Base-by-base conservation (phyloP, 2,329 filamentous ascomycete species). In the Fusarium pseudocircinatum region DNA sequence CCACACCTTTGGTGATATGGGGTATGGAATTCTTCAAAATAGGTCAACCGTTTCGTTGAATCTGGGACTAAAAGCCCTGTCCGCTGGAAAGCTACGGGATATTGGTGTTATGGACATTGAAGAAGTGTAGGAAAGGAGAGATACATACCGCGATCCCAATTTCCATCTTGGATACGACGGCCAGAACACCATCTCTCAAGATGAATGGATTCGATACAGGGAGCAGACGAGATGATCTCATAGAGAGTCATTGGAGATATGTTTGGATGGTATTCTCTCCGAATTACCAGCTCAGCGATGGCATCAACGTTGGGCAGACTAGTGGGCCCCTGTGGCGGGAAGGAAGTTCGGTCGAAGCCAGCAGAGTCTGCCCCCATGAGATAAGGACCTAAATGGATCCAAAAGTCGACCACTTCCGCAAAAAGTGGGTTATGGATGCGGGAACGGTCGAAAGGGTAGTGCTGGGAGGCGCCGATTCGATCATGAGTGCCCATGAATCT, bases 101-200 rank as follows among this genome's bases (percentile, higher is more conserved):
- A 3, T 53, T 26, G 15, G n/a, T 13, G 7, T 32, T 3, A 7
- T 24, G 18, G 6, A 7, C 18, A 8, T 20, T 6, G 1, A 2
- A 14, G 12, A 24, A 7, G 8, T 5, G 24, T 3, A 12, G 4
- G 4, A 16, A 20, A 12, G 2, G 20, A 13, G 10, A 26, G 13
- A 28, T 8, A 37, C 18, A 28, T 56, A 71, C 67, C 9, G 0
- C 3, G 14, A 32, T 67, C 37, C 61, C 71, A 67, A 6, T 36
- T 1, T 4, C 2, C 2, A 20, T 74, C 58, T 4, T 24, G 1
- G 16, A 0, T 2, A 24, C 1, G 52, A 22, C 6, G 10, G 15
- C 47, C 53, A 12, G 32, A 69, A 30, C 63, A 63, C 72, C 67
- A 74, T 30, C 60, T 61, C 58, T 74, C 73, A 15, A 73, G 1